A percentile compares a stretch with the other conserved stretches of the same genome.
Conservation (phyloP, 108 stramenopile genomes). For the Cyclotella choctawhatcheeana region DNA sequence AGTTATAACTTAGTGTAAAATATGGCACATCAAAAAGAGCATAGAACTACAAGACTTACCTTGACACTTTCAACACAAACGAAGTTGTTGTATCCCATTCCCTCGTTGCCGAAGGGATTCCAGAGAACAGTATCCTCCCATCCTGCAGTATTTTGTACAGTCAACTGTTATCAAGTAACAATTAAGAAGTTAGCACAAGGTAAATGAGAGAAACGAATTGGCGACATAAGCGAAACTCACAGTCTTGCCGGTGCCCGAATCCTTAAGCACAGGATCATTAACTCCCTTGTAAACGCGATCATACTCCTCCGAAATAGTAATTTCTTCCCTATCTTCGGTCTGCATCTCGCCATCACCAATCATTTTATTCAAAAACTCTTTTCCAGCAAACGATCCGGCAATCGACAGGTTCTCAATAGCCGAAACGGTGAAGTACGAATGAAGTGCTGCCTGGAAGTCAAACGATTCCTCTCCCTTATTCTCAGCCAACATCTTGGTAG, state of each 20-base stretch:
- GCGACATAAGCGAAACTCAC: constrained; percentile 49
- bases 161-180: constrained; percentile 47
- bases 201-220: constrained; percentile 1
- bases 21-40: too few species aligned
- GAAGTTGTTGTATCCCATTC: constrained; percentile 96
- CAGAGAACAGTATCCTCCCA: constrained; percentile 95
- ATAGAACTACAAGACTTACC: too few species aligned
- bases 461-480: constrained; percentile 88
- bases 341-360: constrained; percentile 88
- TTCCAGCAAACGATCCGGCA: constrained; percentile 87
- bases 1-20: not conserved
- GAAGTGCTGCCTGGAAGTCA: constrained; percentile 95
- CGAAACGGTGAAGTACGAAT: constrained; percentile 95
- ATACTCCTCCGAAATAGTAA: constrained; percentile 90
- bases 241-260: constrained; percentile 85
- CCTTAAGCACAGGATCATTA: constrained; percentile 90
- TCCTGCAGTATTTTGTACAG: constrained; percentile 85
- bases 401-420: constrained; percentile 89
- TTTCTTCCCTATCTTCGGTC: constrained; percentile 81
- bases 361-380: constrained; percentile 91
- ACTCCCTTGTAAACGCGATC: constrained; percentile 96
- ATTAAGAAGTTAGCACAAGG: constrained; percentile 7
- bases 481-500: constrained; percentile 87
- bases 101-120: constrained; percentile 94
- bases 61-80: constrained; percentile 95